These are phyloP conservation scores for Entoloma clypeatum DNA, from an alignment of 1,284 basidiomycete species.

Conservation along the genomic window DNA sequence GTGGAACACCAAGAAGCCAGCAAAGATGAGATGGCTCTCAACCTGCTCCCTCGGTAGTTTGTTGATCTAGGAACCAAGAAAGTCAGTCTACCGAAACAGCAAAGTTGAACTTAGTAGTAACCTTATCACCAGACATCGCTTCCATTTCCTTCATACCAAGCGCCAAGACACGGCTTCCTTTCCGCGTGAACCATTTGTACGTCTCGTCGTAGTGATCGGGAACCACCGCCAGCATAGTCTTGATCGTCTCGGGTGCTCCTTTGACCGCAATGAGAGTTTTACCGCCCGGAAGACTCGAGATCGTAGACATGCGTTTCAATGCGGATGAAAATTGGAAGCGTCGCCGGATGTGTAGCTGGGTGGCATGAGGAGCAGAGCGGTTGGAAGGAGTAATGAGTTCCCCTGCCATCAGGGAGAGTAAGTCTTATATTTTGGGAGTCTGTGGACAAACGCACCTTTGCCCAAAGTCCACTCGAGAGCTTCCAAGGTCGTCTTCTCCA, in stretches of 20 bases:
- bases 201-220: constrained; percentile 86
- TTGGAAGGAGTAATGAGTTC: constrained; percentile 66
- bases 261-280: constrained; percentile 74
- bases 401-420: constrained; percentile 31
- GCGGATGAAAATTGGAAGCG: constrained; percentile 96
- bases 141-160: constrained; percentile 84
- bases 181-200: constrained; percentile 88
- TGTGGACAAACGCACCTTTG: constrained; percentile 50
- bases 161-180: constrained; percentile 89
- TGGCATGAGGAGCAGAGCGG: constrained; percentile 51
- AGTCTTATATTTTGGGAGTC: not conserved
- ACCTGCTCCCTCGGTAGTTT: constrained; percentile 76
- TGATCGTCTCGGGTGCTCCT: constrained; percentile 94
- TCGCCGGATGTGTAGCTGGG: constrained; percentile 71
- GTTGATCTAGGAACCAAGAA: constrained; percentile 65
- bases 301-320: constrained; percentile 92
- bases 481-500: constrained; percentile 97
- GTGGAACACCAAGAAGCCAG: constrained; percentile 94
- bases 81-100: not conserved
- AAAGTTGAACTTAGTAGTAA: not conserved
- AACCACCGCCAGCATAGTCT: constrained; percentile 72
- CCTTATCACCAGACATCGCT: constrained; percentile 17
- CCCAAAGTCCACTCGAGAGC: constrained; percentile 87
- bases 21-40: constrained; percentile 76
- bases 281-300: constrained; percentile 68